Base-by-base conservation (phyloP, 306 rosid genomes). In the Castanea mollissima region DNA sequence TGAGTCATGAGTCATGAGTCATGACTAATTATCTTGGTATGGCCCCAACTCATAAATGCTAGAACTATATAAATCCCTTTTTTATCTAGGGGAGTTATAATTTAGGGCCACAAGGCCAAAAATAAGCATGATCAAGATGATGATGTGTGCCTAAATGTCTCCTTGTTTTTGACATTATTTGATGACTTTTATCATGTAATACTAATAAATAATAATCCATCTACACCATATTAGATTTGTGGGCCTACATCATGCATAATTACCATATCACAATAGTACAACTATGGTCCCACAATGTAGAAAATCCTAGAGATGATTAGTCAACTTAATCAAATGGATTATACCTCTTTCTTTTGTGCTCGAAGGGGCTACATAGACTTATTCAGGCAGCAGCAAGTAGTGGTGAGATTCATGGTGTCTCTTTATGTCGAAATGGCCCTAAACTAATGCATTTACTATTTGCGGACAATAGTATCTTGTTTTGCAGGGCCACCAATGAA, bases 251-350 rank as follows among this genome's bases (percentile, higher is more conserved):
- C 46, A 14, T 31, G 70, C 44, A 9, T 64, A 49, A 49, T 29
- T 5, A 14, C 46, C 46, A 29, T 3, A 64, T 16, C 18, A 13
- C n/a, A 64, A 32, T 19, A 64, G 70, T 32, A 11, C 41, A 35
- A 15, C 51, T 34, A n/a, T 10, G 9, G 3, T 3, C 55, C 73
- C 44, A 59, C 76, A 58, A 5, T 54, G 74, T 58, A 49, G 38
- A 27, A 78, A 46, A 68, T 73, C 38, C 16, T 14, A 14, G 49
- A 75, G 56, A 23, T 46, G 59, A 52, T 35, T 6, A 68, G 60
- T 68, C 79, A 57, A 78, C 58, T 78, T 7, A 60, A 80, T 59
- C n/a, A 31, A 2, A 60, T 12, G 8, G 65, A 9, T 21, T 23
- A 25, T 25, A 25, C 27, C 27, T 25, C 27, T 25, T 25, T 25